Evolutionary conservation across 2,329 filamentous ascomycete genomes (phyloP), one percentile per base, ranked within the genome.

Genomic region (Chalaropsis ovoidea): DNA sequence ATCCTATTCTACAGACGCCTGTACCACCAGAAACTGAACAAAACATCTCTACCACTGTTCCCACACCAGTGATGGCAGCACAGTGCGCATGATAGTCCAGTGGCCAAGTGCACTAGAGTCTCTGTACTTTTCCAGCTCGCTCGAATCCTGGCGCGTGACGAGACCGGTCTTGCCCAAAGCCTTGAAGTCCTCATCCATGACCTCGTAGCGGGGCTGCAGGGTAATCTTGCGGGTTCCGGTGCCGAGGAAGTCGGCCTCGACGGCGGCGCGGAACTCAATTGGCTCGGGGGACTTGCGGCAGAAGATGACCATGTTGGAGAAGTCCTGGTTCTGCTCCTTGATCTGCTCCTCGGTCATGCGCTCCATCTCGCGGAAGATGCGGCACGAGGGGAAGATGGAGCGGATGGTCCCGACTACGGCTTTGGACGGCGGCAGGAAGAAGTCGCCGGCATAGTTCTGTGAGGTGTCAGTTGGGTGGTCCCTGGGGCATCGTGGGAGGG

Each of bases 301-400:
- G 78, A 96, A 96, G 68, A 97, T 85, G 60, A 97, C 89, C 82
- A 97, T 90, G 78, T 99, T 99, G 73, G 91, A 90, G 74, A 97
- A 96, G 72, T 96, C 89, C 35, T 77, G 76, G 1, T 78, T 79
- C 19, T 78, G 75, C 52, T 77, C 72, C 43, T 79, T 77, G 24
- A 83, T 74, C 7, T 77, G 75, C 27, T 77, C 76, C 0, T 76
- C 75, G 3, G 82, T 77, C 2, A 79, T 76, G 0, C 79, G 76
- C 3, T 84, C 80, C 31, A 82, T 80, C 76, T 99, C 94, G 68
- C 94, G 87, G 81, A 91, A 99, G 71, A 95, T 84, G 68, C 91
- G 89, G 76, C 94, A 99, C 3, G 85, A 84, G n/a, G 90, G 88
- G 75, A 97, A 99, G 66, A 94, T 85, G 35, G 83, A 75, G 68